These are phyloP conservation scores for Pichia sp. DNA, from an alignment of 1,139 yeast species.

Conservation along the genomic window DNA sequence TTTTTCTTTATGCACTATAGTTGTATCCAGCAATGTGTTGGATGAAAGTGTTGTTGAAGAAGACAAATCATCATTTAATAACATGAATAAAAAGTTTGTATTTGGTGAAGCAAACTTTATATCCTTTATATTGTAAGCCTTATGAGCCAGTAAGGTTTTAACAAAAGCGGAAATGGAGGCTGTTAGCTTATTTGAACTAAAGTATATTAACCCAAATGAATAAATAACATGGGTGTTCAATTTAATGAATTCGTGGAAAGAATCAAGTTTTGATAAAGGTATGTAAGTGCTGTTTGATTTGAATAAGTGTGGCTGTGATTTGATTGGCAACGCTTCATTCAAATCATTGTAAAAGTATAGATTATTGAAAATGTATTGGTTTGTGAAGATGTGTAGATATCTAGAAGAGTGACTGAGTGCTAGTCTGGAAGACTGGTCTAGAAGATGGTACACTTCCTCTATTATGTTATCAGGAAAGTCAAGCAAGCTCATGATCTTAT, in stretches of 20 bases:
- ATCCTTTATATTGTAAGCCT: neutral
- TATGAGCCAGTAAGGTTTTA: neutral
- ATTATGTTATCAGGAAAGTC: constrained; percentile 10
- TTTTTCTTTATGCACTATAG: neutral
- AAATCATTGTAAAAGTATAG: constrained; percentile 7
- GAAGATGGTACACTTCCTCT: constrained; percentile 1
- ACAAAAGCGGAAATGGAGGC: neutral
- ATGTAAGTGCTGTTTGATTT: neutral
- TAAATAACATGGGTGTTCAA: neutral
- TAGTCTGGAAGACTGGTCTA: constrained; percentile 1
- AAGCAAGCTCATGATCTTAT: constrained; percentile 5
- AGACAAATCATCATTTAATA: neutral
- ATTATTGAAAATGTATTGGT: neutral
- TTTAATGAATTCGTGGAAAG: neutral
- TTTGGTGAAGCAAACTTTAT: neutral
- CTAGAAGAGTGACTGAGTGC: constrained; percentile 5
- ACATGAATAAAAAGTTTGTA: neutral
- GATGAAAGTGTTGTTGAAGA: neutral
- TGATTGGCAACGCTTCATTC: neutral
- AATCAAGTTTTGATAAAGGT: neutral
- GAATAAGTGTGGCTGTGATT: neutral
- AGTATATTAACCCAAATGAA: neutral
- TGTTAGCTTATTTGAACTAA: neutral
- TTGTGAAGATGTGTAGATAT: constrained; percentile 1
- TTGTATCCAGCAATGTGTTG: too few species aligned